A percentile compares a stretch with the other conserved stretches of the same genome.
phyloP scores from a whole-genome alignment of 805 yeast species.

The Henningerozyma blattae region DNA sequence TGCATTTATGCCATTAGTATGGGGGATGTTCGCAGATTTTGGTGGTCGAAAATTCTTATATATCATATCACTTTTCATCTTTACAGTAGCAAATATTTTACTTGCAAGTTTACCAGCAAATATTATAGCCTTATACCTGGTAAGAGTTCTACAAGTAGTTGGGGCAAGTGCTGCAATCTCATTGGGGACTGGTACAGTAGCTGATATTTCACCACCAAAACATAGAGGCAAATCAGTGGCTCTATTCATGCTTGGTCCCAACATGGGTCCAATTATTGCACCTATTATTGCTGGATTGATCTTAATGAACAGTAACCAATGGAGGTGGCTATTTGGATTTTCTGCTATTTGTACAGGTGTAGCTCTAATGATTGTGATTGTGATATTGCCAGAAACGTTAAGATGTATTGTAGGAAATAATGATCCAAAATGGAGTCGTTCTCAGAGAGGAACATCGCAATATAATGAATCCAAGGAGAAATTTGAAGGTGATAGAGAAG shows the following conservation, averaged over 20 bases:
- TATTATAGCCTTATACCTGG: conserved; percentile 55
- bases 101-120: conserved; percentile 52
- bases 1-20: conserved; percentile 42
- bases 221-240: conserved; percentile 78
- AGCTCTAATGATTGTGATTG: conserved; percentile 37
- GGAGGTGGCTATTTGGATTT: conserved; percentile 79
- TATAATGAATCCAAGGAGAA: not conserved
- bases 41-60: conserved; percentile 59
- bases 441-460: not conserved
- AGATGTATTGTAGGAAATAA: conserved; percentile 49
- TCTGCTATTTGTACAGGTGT: conserved; percentile 55
- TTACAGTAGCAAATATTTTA: conserved; percentile 50
- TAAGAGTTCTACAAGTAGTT: conserved; percentile 61
- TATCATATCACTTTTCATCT: conserved; percentile 42
- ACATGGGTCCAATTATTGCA: conserved; percentile 75
- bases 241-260: conserved; percentile 74
- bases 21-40: conserved; percentile 45
- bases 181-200: conserved; percentile 83
- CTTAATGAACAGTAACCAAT: conserved; percentile 53
- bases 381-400: conserved; percentile 71
- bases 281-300: conserved; percentile 80
- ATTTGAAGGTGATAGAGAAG: not conserved
- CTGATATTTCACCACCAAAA: conserved; percentile 56
- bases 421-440: conserved; percentile 22
- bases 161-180: conserved; percentile 85